Conservation (phyloP, 305 asterid genomes). For the Rubia occidens region DNA sequence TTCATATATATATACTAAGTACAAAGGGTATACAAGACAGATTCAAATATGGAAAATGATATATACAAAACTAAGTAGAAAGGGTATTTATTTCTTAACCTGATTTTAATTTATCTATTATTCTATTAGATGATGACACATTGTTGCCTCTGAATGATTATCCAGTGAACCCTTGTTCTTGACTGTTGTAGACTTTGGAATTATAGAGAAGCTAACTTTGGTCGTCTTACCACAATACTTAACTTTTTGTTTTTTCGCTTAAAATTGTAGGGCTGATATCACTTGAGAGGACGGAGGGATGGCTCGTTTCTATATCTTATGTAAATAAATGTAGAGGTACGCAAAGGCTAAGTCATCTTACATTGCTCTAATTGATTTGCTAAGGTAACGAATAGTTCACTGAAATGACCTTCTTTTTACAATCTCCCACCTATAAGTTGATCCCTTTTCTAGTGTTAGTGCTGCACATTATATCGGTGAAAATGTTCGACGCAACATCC, state of each 20-base stretch:
- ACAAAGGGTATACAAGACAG: too few species aligned
- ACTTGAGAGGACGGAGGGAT: conserved; percentile 86
- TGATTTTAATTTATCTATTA: too few species aligned
- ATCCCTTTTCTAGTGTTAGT: conserved; percentile 93
- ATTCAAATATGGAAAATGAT: too few species aligned
- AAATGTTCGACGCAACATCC: conserved; percentile 58
- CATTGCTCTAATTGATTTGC: background rate
- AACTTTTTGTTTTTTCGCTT: conserved; percentile 5
- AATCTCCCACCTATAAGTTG: conserved; percentile 44
- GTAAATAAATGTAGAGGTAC: conserved; percentile 77
- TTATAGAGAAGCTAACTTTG: background rate
- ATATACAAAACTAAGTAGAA: too few species aligned
- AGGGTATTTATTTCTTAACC: too few species aligned
- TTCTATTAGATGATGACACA: too few species aligned
- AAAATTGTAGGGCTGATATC: conserved; percentile 65
- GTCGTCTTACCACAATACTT: background rate
- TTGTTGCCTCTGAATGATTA: too few species aligned
- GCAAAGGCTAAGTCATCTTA: conserved; percentile 1
- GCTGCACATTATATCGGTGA: conserved; percentile 87
- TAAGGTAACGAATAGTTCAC: background rate
- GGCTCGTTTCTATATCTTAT: conserved; percentile 86
- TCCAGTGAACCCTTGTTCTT: too few species aligned
- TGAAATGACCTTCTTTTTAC: too few species aligned
- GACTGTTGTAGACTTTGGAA: background rate
- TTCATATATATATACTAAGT: too few species aligned